These are phyloP conservation scores for Pelargonium australe DNA, from an alignment of 441 rosid genomes.

Conservation along the genomic window DNA sequence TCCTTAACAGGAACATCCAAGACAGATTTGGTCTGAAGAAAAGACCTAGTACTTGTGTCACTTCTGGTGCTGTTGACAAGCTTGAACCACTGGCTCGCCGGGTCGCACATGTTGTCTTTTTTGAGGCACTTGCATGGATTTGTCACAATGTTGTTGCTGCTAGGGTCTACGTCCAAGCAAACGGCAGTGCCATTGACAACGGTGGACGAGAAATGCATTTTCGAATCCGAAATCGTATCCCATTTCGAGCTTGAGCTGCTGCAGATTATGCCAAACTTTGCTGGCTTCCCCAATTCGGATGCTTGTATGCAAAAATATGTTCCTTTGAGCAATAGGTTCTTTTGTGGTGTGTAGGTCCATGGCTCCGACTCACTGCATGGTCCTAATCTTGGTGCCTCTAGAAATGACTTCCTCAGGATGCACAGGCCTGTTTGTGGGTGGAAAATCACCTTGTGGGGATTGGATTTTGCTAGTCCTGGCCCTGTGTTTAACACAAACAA, in stretches of 20 bases:
- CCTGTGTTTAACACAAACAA: conserved; percentile 35
- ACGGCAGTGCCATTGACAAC: conserved; percentile 31
- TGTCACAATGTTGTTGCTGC: conserved; percentile 33
- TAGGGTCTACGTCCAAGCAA: conserved; percentile 62
- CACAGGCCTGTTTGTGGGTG: conserved; percentile 74
- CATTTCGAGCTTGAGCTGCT: conserved; percentile 43
- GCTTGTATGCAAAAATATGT: conserved; percentile 64
- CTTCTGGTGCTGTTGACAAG: conserved; percentile 47
- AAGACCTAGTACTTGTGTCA: conserved; percentile 13
- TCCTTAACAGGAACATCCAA: too few relatives aligned
- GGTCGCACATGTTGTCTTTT: conserved; percentile 47
- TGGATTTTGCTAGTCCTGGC: conserved; percentile 54
- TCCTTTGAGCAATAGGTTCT: conserved; percentile 37
- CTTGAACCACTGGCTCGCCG: conserved; percentile 83
- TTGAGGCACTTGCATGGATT: conserved; percentile 53
- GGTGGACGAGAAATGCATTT: conserved; percentile 58
- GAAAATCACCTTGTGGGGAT: conserved; percentile 50
- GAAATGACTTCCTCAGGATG: conserved; percentile 33
- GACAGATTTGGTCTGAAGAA: conserved; percentile 11
- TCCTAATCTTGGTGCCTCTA: conserved; percentile 48
- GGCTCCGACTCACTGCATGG: conserved; percentile 54
- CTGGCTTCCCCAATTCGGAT: conserved; percentile 30
- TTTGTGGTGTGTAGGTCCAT: conserved; percentile 51
- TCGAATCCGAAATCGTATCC: conserved; percentile 58
- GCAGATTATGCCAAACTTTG: conserved; percentile 39